These are phyloP conservation scores for Mortierella sp. DNA, from an alignment of 371 early-diverging fungal genomes.

Conservation along the genomic window DNA sequence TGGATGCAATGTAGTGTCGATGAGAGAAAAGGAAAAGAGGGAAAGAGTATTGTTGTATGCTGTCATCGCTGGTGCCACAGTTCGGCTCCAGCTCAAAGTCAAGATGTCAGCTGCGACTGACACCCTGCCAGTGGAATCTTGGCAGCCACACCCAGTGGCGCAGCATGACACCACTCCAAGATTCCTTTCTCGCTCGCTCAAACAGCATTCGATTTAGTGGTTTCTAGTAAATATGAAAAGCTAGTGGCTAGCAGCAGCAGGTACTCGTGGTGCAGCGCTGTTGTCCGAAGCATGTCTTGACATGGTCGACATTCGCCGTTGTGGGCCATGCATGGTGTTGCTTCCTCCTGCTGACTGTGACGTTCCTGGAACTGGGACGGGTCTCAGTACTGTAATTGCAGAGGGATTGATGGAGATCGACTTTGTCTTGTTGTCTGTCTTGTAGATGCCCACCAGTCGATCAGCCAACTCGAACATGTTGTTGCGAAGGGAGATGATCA, in stretches of 20 bases:
- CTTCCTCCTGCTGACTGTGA: slow-evolving; percentile 10
- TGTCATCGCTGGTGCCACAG: no score
- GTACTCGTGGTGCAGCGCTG: slow-evolving; percentile 7
- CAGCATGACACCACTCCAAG: not conserved
- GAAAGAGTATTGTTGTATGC: not conserved
- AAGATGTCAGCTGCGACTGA: no score
- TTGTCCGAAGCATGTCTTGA: slow-evolving; percentile 28
- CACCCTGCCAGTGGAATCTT: no score
- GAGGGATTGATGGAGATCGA: slow-evolving; percentile 54
- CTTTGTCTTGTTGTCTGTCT: slow-evolving; percentile 81
- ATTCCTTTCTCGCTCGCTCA: not conserved
- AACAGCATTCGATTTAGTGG: no score
- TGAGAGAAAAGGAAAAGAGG: not conserved
- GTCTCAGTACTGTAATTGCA: slow-evolving; percentile 41
- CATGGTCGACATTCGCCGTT: slow-evolving; percentile 23
- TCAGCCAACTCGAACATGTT: slow-evolving; percentile 99
- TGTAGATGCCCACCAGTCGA: slow-evolving; percentile 99
- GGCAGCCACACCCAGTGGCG: no score
- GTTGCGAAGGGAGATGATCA: slow-evolving; percentile 99
- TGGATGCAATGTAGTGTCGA: not conserved
- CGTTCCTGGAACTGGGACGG: slow-evolving; percentile 18
- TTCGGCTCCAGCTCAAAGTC: no score
- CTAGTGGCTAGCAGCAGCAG: slow-evolving; percentile 2
- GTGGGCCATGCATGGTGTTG: slow-evolving; percentile 8
- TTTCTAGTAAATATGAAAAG: no score